Percentiles rank a stretch among this genome's conserved stretches.
Evolutionary conservation across 75 land plant species (phyloP).

Genomic region (Pseudotsuga menziesii): DNA sequence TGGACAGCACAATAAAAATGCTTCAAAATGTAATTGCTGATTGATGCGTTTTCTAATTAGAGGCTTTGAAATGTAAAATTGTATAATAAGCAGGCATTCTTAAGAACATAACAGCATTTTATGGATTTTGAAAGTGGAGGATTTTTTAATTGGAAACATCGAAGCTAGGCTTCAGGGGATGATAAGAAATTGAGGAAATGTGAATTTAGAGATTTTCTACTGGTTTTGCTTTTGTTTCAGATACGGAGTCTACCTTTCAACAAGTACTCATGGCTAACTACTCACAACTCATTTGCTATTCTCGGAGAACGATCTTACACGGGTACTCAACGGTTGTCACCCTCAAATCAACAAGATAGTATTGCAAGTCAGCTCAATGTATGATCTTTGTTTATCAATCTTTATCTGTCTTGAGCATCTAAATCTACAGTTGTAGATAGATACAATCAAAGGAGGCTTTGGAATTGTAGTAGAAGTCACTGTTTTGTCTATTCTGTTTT

Average conservation of each 20-base stretch:
- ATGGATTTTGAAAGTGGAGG: background rate
- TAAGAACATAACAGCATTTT: background rate
- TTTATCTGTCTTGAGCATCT: background rate
- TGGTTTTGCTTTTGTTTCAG: conserved; percentile 19
- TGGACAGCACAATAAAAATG: background rate
- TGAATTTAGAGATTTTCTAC: background rate
- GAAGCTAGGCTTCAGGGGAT: conserved; percentile 5
- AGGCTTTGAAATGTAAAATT: background rate
- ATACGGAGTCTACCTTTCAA: conserved; percentile 69
- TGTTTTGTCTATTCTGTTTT: background rate
- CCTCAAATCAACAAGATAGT: conserved; percentile 66
- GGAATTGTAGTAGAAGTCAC: background rate
- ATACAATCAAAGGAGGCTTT: background rate
- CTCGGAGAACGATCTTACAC: conserved; percentile 34
- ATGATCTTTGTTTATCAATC: background rate
- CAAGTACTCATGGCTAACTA: conserved; percentile 79
- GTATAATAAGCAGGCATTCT: background rate
- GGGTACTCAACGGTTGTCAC: conserved; percentile 30
- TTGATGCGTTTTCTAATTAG: background rate
- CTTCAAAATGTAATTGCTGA: background rate
- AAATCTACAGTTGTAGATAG: background rate
- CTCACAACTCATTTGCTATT: conserved; percentile 71
- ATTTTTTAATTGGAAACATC: background rate
- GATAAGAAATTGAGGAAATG: background rate
- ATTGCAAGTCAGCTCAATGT: conserved; percentile 72